Conservation (phyloP, 768 basidiomycete species). For the Boletus eberwhitei region DNA sequence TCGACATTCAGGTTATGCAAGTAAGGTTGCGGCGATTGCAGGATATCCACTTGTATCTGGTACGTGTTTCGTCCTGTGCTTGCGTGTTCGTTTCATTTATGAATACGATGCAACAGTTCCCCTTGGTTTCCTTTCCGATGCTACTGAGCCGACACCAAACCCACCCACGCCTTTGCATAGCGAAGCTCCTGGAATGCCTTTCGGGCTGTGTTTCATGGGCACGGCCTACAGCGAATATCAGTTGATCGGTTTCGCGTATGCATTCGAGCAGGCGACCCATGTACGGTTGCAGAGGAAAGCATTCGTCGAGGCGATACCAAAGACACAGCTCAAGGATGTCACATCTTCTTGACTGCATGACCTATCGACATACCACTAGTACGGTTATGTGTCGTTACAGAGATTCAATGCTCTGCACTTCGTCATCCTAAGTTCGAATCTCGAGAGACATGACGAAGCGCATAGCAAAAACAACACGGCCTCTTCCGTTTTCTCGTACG, state of each 20-base stretch:
- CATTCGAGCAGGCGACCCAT: constrained; percentile 55
- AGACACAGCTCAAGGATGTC: constrained; percentile 43
- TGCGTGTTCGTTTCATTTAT: constrained; percentile 8
- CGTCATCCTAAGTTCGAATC: background rate
- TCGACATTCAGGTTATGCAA: constrained; percentile 20
- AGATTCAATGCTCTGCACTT: background rate
- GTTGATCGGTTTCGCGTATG: constrained; percentile 42
- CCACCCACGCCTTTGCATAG: constrained; percentile 35
- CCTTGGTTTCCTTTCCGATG: constrained; percentile 38
- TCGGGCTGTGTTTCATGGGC: constrained; percentile 44
- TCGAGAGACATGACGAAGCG: constrained; percentile 66
- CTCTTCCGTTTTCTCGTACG: constrained; percentile 86
- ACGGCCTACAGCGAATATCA: constrained; percentile 44
- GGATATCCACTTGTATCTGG: constrained; percentile 38
- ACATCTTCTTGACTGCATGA: constrained; percentile 6
- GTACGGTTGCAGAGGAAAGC: constrained; percentile 46
- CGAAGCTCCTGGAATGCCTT: constrained; percentile 38
- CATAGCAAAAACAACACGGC: constrained; percentile 90
- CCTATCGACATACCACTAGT: background rate
- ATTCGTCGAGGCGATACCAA: constrained; percentile 51
- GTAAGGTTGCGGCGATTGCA: constrained; percentile 31
- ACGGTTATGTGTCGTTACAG: background rate
- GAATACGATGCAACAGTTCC: constrained; percentile 37
- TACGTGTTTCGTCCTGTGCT: background rate
- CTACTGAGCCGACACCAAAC: constrained; percentile 26